Base-by-base conservation (phyloP, 2,329 filamentous ascomycete species). In the Ophiocordyceps camponoti-rufipedis region DNA sequence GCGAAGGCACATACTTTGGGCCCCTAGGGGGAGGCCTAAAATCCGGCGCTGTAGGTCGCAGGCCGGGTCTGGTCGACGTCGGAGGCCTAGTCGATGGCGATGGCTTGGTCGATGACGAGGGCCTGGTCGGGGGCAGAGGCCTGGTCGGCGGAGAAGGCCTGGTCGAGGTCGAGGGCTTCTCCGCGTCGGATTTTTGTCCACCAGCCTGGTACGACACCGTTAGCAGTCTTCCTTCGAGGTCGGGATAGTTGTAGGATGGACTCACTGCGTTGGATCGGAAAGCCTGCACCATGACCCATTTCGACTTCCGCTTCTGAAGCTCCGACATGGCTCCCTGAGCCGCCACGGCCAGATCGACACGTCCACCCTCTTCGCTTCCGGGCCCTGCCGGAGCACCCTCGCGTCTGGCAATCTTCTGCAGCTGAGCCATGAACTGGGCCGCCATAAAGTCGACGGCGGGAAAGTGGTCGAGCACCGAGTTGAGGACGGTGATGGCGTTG, bases 391-490 rank as follows among this genome's bases (percentile, higher is more conserved):
- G 61, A 5, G 68, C 67, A 7, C 66, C 63, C 55, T 81, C 78
- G 48, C 82, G 68, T 41, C 74, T 70, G 19, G 75, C 71, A 47
- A 88, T 78, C n/a, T 69, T 71, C 51, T 78, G 75, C 18, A 85
- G 69, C 52, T 83, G 71, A 33, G 72, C 67, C 31, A 74, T 70
- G 49, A 81, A 78, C 52, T 75, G 72, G 38, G 68, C 70, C 32
- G 85, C 91, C 72, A 94, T 89, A 60, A 86, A 91, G 56, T 94
- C 86, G 47, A 96, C 77, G 14, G 80, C 82, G 4, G 91, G 93
- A 70, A 94, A 98, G 55, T 79, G 74, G 44, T 86, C 78, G 23
- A 85, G 74, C 43, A 94, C 72, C 11, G 77, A 74, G 58, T 91
- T 93, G 48, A 98, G 70, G 4, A 96, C 72, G 47, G 83, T 91